Evolutionary conservation across 768 basidiomycete genomes (phyloP).

Genomic region (Tylopilus vinaceipallidus): DNA sequence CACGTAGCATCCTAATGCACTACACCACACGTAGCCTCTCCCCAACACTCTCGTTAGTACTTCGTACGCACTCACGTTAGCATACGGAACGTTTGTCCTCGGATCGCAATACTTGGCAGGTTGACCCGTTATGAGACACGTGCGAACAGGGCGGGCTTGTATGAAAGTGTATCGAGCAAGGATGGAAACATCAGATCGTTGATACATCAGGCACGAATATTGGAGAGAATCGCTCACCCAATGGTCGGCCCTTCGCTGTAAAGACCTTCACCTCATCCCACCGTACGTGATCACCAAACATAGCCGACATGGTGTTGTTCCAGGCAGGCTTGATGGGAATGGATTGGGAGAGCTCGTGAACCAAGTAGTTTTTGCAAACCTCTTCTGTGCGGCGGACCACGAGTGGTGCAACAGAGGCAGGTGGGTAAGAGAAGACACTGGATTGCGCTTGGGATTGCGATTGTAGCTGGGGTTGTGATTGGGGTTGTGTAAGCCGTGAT

Average conservation of each 20-base stretch:
- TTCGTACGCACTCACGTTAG: conserved; percentile 63
- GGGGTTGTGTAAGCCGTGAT: background rate
- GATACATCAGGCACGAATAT: background rate
- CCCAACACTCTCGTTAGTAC: conserved; percentile 57
- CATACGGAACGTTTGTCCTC: conserved; percentile 74
- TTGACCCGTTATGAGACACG: conserved; percentile 78
- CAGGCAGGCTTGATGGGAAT: conserved; percentile 52
- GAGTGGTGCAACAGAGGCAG: conserved; percentile 9
- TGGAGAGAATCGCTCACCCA: conserved; percentile 46
- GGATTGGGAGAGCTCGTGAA: conserved; percentile 58
- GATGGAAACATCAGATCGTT: background rate
- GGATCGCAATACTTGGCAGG: conserved; percentile 81
- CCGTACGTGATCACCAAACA: conserved; percentile 83
- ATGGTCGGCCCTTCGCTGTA: conserved; percentile 60
- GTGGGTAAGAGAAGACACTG: conserved; percentile 9
- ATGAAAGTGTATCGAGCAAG: background rate
- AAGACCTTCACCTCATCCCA: conserved; percentile 76
- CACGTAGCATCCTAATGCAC: conserved; percentile 43
- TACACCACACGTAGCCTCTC: conserved; percentile 71
- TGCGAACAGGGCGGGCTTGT: conserved; percentile 55
- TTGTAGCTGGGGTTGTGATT: background rate
- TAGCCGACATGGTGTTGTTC: conserved; percentile 72
- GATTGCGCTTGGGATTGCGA: conserved; percentile 4
- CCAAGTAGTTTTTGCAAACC: conserved; percentile 65
- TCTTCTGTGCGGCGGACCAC: conserved; percentile 43